Evolutionary conservation across 345 rosid genomes (phyloP), one percentile per base, ranked within the genome.

Genomic region (Draba incana): DNA sequence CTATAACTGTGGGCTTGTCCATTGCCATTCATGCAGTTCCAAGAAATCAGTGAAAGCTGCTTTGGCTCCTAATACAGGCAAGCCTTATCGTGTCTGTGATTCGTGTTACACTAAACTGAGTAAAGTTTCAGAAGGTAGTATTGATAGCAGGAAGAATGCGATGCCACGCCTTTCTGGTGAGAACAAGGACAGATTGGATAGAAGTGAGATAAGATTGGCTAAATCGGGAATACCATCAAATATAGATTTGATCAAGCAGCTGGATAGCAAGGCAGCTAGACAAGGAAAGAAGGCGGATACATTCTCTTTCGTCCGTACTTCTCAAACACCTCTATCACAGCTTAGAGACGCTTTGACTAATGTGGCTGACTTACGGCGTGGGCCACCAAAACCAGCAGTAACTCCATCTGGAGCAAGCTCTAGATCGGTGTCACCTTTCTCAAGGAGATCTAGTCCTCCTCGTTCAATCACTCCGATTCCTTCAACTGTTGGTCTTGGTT

Each of bases 1-100:
- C 81, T 93, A 90, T 56, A 90, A 93, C 54, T 93, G 98, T 82
- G 98, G 98, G 43, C 94, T 90, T 53, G 94, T 93, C 75, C 96
- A 90, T 67, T 93, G 98, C 78, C 98, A 90, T 78, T 82, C 98
- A 0, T 93, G 98, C 83, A 90, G 96, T 68, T 87, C 97, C 38
- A 88, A 84, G 68, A 90, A 90, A 76, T 92, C 94, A 59, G 43
- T 78, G 47, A 81, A 84, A 82, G 97, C 98, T 55, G 87, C 96
- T 25, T 61, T 88, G 76, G 88, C 96, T 62, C 96, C 98, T 73
- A 86, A 85, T 84, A 91, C 96, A 39, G 81, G 83, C 51, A 93
- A 88, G 75, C 97, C 88, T 3, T 87, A 87, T 77, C 96, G 97
- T 31, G 98, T 93, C 10, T 93, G 97, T 70, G 98, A 90, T 77